A percentile compares a stretch with the other conserved stretches of the same genome.
These are phyloP conservation scores for Leptomonas seymouri DNA, from an alignment of 208 protist species.

Conservation along the genomic window DNA sequence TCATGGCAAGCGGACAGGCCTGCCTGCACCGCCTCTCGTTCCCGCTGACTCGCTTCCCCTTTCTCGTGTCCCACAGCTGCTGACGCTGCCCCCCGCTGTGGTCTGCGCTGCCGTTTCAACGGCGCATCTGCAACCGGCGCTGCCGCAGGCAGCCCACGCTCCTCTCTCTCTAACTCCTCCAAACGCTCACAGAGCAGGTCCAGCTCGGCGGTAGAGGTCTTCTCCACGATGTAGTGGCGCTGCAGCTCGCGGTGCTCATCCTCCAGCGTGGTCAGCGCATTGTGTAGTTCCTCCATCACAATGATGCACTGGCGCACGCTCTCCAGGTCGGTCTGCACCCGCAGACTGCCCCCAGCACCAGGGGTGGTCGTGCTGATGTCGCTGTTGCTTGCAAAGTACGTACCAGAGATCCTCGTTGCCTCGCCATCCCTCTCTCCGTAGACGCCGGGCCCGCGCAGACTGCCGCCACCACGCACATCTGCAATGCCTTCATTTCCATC, in stretches of 20 bases:
- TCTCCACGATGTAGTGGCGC: slow-evolving; percentile 34
- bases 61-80: no score
- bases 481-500: no score
- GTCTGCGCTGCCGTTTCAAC: neutral
- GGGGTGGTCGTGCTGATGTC: neutral
- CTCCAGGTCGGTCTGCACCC: slow-evolving; percentile 24
- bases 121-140: neutral
- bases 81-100: neutral
- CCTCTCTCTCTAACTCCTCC: slow-evolving; percentile 17
- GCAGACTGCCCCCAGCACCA: slow-evolving; percentile 9
- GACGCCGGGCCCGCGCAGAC: slow-evolving; percentile 17
- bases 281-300: slow-evolving; percentile 20
- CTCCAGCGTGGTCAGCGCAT: slow-evolving; percentile 11
- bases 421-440: neutral
- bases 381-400: neutral
- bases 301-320: slow-evolving; percentile 4
- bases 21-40: neutral
- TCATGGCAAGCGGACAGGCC: slow-evolving; percentile 16
- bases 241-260: slow-evolving; percentile 26
- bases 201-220: slow-evolving; percentile 9
- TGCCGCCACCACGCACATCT: neutral
- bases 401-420: neutral
- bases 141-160: neutral
- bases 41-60: neutral
- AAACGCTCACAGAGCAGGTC: slow-evolving; percentile 8